Percentiles rank a stretch among this genome's conserved stretches.
phyloP scores from a whole-genome alignment of 2,329 filamentous ascomycete species.

The Metarhizium album region DNA sequence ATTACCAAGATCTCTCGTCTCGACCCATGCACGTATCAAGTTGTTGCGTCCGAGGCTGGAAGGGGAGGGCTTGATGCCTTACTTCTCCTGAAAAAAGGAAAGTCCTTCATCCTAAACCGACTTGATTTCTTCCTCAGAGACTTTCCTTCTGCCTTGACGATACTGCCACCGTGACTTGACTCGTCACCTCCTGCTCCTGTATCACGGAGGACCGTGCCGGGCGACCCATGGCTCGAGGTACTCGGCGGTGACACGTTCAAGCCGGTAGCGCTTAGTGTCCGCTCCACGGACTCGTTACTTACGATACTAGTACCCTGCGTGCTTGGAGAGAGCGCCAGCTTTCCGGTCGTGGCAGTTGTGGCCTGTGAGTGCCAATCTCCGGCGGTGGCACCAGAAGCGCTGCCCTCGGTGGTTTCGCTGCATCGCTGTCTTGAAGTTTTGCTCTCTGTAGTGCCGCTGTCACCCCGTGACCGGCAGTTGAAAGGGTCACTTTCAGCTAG shows the following conservation, averaged over 20 bases:
- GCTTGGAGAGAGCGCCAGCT: conserved; percentile 54
- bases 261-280: conserved; percentile 31
- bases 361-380: conserved; percentile 54
- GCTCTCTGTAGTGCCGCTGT: conserved; percentile 19
- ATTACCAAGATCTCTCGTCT: conserved; percentile 1
- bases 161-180: conserved; percentile 28
- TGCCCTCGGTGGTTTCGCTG: conserved; percentile 53
- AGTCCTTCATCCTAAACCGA: conserved; percentile 51
- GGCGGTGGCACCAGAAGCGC: conserved; percentile 39
- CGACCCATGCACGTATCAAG: conserved; percentile 15
- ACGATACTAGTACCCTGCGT: conserved; percentile 56
- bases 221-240: conserved; percentile 16
- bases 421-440: conserved; percentile 40
- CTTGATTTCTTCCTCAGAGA: conserved; percentile 51
- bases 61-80: conserved; percentile 28
- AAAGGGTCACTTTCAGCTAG: conserved; percentile 41
- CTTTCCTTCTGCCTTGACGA: conserved; percentile 37
- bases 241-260: conserved; percentile 28
- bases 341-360: conserved; percentile 52
- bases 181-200: conserved; percentile 17
- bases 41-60: conserved; percentile 22
- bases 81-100: conserved; percentile 45
- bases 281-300: conserved; percentile 47
- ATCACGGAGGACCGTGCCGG: conserved; percentile 16
- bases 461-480: conserved; percentile 21